Evolutionary conservation across 2,329 filamentous ascomycete genomes (phyloP), one percentile per base, ranked within the genome.

Genomic region (Venturia pyrina): DNA sequence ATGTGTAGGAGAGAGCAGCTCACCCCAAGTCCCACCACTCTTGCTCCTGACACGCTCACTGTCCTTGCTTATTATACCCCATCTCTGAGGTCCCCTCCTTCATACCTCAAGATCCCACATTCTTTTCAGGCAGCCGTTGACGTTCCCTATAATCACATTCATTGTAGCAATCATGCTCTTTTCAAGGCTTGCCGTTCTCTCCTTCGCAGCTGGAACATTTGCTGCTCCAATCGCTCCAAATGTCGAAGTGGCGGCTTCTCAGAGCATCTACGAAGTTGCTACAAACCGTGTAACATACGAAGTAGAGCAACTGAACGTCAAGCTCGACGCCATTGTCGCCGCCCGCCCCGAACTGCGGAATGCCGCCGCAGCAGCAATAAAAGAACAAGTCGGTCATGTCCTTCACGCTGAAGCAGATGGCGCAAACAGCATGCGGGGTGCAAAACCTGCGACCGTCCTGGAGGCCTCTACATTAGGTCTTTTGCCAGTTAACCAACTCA

Each of bases 181-280:
- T 24, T 34, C 50, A 56, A 4, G 24, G 6, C 13, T 56, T 15
- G 50, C 50, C 19, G 28, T 56, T 17, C 50, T 56, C 50, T 56
- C 24, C 17, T 62, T 41, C 1, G 17, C 34, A 11, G 21, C 34
- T 19, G 59, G 59, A 41, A 43, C 59, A 13, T 15, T 62, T 6
- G 59, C 59, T 41, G 59, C 59, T 41, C 59, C 59, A 28, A 62
- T 62, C n/a, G 11, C 59, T 21, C 59, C 59, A 4, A 43, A 17
- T 15, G 13, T 34, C 24, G 24, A 56, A 15, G 50, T 24, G 15
- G 50, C 50, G 10, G 50, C 50, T 19, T 7, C 50, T 19, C 24
- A 32, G 17, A 56, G 50, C 50, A 56, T 56, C 17, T 56, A 32
- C 50, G 50, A 56, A 32, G 17, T 56, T 13, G 50, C 50, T 11